These are phyloP conservation scores for Phytophthora pinifolia DNA, from an alignment of 352 stramenopile genomes.

Conservation along the genomic window DNA sequence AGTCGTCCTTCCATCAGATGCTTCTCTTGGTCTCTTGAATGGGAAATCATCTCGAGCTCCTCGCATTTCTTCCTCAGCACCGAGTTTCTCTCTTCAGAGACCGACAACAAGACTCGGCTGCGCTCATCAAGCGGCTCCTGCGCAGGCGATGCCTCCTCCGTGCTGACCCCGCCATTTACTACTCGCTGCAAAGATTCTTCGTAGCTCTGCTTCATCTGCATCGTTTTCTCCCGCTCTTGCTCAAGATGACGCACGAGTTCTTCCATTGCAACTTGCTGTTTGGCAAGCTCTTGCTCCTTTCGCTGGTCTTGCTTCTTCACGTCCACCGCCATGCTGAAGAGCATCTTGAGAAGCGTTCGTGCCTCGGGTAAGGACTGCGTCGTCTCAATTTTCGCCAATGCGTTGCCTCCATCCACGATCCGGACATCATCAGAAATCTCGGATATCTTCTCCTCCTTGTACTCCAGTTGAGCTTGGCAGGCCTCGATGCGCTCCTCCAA, in stretches of 20 bases:
- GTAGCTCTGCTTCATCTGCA: constrained; percentile 82
- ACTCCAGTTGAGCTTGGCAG: constrained; percentile 84
- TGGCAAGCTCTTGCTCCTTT: constrained; percentile 78
- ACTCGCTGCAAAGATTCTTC: constrained; percentile 83
- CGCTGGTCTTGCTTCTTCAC: constrained; percentile 86
- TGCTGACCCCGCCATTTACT: constrained; percentile 37
- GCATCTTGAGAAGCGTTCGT: constrained; percentile 77
- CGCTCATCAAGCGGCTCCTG: constrained; percentile 56
- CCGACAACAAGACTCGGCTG: constrained; percentile 65
- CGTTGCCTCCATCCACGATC: constrained; percentile 39
- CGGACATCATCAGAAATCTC: constrained; percentile 68
- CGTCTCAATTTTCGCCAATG: constrained; percentile 79
- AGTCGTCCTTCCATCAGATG: constrained; percentile 49
- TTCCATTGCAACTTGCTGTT: constrained; percentile 69
- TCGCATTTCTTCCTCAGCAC: constrained; percentile 77
- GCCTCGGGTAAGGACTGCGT: constrained; percentile 84
- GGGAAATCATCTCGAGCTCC: constrained; percentile 55
- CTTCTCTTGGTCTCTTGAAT: constrained; percentile 48
- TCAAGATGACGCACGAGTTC: constrained; percentile 64
- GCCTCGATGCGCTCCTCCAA: constrained; percentile 87
- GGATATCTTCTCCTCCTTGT: constrained; percentile 89
- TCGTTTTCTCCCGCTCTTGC: constrained; percentile 69
- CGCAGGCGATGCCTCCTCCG: constrained; percentile 10
- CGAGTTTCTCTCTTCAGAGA: constrained; percentile 75
- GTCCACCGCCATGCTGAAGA: constrained; percentile 87